Evolutionary conservation across 2,329 filamentous ascomycete species (phyloP).

Genomic region (Sclerotinia spermophila): DNA sequence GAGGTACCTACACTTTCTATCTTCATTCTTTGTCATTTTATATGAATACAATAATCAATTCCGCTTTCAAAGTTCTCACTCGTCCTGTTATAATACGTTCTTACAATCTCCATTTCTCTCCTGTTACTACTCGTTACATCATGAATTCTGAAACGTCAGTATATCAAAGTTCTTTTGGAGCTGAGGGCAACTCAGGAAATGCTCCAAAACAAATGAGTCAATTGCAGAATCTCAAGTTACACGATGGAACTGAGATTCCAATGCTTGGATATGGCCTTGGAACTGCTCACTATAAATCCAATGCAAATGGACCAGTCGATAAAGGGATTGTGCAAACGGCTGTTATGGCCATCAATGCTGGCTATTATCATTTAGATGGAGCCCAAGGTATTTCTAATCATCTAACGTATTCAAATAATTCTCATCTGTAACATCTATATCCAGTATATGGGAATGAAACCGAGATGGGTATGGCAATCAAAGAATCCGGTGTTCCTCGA

Average conservation of each 20-base stretch:
- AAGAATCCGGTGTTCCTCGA: slow-evolving; percentile 60
- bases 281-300: slow-evolving; percentile 59
- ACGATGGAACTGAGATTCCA: slow-evolving; percentile 70
- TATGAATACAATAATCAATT: neutral
- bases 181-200: slow-evolving; percentile 54
- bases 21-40: neutral
- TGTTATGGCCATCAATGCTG: slow-evolving; percentile 63
- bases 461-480: slow-evolving; percentile 70
- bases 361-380: slow-evolving; percentile 70
- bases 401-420: neutral
- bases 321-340: slow-evolving; percentile 49
- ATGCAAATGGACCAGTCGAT: slow-evolving; percentile 45
- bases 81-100: neutral
- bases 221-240: slow-evolving; percentile 64
- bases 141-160: slow-evolving; percentile 44
- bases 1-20: neutral
- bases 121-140: slow-evolving; percentile 27
- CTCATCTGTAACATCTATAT: neutral
- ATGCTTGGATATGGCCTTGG: slow-evolving; percentile 70
- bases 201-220: slow-evolving; percentile 63
- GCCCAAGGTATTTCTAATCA: slow-evolving; percentile 54
- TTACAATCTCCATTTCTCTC: neutral
- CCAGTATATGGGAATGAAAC: slow-evolving; percentile 61
- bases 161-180: slow-evolving; percentile 33
- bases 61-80: neutral